These are phyloP conservation scores for Gaertneriomyces semiglobifer DNA, from an alignment of 192 early-diverging fungal genomes.

Conservation along the genomic window DNA sequence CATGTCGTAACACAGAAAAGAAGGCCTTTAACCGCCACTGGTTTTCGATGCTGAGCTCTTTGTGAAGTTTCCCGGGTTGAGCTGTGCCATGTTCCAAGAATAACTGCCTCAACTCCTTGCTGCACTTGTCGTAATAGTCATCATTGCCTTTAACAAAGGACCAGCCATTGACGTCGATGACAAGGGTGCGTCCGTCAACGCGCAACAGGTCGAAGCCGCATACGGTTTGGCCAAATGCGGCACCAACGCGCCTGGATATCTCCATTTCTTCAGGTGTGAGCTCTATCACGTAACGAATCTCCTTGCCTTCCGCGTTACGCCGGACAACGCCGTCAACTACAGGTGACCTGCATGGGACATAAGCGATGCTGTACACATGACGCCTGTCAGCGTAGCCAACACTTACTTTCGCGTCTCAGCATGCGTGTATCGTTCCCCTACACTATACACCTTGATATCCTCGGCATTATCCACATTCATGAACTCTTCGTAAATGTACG, in stretches of 20 bases:
- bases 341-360: conserved; percentile 61
- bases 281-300: conserved; percentile 87
- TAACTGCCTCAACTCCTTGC: conserved; percentile 67
- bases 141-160: conserved; percentile 96
- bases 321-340: conserved; percentile 95
- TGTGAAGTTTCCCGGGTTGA: conserved; percentile 17
- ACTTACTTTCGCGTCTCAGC: conserved; percentile 90
- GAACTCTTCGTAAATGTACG: conserved; percentile 94
- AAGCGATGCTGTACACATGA: background rate
- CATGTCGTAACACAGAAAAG: conserved; percentile 88
- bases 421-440: conserved; percentile 83
- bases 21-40: conserved; percentile 94
- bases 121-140: conserved; percentile 86
- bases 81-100: conserved; percentile 61
- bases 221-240: conserved; percentile 87
- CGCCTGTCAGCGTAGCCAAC: background rate
- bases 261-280: conserved; percentile 75
- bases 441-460: conserved; percentile 97
- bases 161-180: conserved; percentile 99
- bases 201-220: conserved; percentile 95
- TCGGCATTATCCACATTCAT: conserved; percentile 91
- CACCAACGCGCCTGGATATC: conserved; percentile 68
- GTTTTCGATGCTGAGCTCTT: conserved; percentile 60
- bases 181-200: conserved; percentile 71
- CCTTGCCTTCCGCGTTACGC: conserved; percentile 94